Conservation (phyloP, 2,329 filamentous ascomycete species). For the Bertia moriformis region DNA sequence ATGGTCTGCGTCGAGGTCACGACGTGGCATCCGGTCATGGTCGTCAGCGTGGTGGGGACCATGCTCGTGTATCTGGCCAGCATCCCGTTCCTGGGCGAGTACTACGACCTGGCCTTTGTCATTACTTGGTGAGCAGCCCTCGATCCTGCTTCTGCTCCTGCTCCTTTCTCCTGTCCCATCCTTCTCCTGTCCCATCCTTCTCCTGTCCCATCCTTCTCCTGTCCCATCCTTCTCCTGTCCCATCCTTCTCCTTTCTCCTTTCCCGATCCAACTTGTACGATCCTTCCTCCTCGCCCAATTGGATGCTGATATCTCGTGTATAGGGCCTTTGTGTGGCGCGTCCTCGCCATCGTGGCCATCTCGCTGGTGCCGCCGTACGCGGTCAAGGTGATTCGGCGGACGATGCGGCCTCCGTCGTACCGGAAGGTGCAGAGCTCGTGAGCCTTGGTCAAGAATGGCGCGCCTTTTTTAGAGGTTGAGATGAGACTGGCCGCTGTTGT, state of each 20-base stretch:
- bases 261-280: not conserved
- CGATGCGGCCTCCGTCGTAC: conserved; percentile 83
- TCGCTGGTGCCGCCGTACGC: conserved; percentile 77
- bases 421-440: conserved; percentile 71
- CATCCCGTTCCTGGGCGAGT: conserved; percentile 74
- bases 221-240: not conserved
- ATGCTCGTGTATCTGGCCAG: conserved; percentile 64
- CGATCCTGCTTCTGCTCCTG: too few species aligned
- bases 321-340: conserved; percentile 81
- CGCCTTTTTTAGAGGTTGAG: too few species aligned
- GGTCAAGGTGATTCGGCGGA: conserved; percentile 70
- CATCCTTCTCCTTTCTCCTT: not conserved
- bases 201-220: too few species aligned
- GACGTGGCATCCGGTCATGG: conserved; percentile 93
- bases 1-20: conserved; percentile 97
- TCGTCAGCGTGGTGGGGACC: conserved; percentile 69
- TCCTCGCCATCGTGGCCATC: conserved; percentile 64
- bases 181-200: too few species aligned
- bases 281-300: not conserved
- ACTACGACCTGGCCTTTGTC: conserved; percentile 75
- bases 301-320: conserved; percentile 4
- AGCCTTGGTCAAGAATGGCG: conserved; percentile 6
- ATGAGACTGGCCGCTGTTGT: too few species aligned
- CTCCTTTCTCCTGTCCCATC: too few species aligned
- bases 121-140: conserved; percentile 52